Evolutionary conservation across 371 early-diverging fungal genomes (phyloP), one percentile per base, ranked within the genome.

Genomic region (Catenaria anguillulae): DNA sequence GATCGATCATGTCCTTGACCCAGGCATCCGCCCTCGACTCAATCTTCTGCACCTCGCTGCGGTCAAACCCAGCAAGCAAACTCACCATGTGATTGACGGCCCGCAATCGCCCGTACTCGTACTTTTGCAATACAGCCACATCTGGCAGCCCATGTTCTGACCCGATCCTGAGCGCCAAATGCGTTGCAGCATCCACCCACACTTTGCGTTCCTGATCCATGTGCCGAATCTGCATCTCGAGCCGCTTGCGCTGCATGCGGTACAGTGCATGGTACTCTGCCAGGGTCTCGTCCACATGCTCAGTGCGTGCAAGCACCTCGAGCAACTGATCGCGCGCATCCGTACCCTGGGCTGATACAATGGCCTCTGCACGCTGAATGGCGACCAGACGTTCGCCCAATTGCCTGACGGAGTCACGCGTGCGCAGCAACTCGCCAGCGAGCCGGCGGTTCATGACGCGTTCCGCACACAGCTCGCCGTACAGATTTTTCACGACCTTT

Each of bases 261-360:
- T 79, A 79, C 52, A 79, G 71, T 54, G 72, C 68, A 64, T 76
- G 77, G 58, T 73, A 79, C 68, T 79, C 77, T 50, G 73, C 74
- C 63, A 79, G 60, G 54, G 74, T 71, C 55, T 73, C 77, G 48
- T 77, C 76, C 15, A 75, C 72, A 55, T 70, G 69, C 55, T 79
- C 79, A 5, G 71, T 64, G 48, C 74, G 71, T 2, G 73, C 74
- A 29, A 76, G 61, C 17, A 75, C 71, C 19, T 70, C 65, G 6
- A 75, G 64, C 8, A 76, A 65, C 63, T 70, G 70, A 45, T 72
- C 71, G 60, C 73, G 74, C 31, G 77, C 73, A 26, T 74, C 75
- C 43, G 67, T 66, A 37, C 77, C 77, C 62, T 75, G 76, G 48
- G 70, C 70, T 24, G 72, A 69, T 3, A 74, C 70, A 33, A 72